These are phyloP conservation scores for Sphaerostilbella broomeana DNA, from an alignment of 2,329 filamentous ascomycete genomes.

Conservation along the genomic window DNA sequence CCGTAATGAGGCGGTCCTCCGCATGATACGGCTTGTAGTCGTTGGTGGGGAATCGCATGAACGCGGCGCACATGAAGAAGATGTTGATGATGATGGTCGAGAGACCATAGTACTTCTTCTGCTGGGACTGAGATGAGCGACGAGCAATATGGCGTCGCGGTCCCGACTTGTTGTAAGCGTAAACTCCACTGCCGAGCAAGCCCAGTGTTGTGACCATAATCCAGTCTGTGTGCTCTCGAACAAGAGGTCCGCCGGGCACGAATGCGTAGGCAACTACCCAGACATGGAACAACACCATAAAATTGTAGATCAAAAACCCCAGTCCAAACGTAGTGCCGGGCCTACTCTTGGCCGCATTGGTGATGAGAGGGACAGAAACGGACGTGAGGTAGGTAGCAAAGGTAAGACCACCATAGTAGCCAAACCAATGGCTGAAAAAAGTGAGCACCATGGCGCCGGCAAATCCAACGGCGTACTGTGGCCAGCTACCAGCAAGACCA, in stretches of 20 bases:
- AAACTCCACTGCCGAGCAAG: conserved; percentile 76
- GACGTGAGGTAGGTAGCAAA: conserved; percentile 78
- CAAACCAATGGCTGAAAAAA: conserved; percentile 72
- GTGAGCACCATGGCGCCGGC: conserved; percentile 75
- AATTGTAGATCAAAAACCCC: conserved; percentile 86
- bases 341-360: conserved; percentile 66
- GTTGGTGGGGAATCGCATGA: conserved; percentile 85
- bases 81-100: conserved; percentile 71
- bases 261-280: conserved; percentile 99
- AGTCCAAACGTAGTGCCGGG: conserved; percentile 79
- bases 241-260: conserved; percentile 85
- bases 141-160: conserved; percentile 30
- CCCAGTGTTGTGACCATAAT: conserved; percentile 85
- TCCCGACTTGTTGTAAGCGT: conserved; percentile 55
- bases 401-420: conserved; percentile 76
- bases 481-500: conserved; percentile 67
- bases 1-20: conserved; percentile 80
- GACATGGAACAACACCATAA: conserved; percentile 93
- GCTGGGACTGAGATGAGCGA: conserved; percentile 30
- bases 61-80: conserved; percentile 71
- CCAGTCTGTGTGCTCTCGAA: conserved; percentile 94
- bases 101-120: conserved; percentile 46
- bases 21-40: conserved; percentile 87
- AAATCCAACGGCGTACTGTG: conserved; percentile 69
- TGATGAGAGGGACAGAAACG: conserved; percentile 66